Conservation (phyloP, 345 rosid genomes). For the Populus pruinosa region DNA sequence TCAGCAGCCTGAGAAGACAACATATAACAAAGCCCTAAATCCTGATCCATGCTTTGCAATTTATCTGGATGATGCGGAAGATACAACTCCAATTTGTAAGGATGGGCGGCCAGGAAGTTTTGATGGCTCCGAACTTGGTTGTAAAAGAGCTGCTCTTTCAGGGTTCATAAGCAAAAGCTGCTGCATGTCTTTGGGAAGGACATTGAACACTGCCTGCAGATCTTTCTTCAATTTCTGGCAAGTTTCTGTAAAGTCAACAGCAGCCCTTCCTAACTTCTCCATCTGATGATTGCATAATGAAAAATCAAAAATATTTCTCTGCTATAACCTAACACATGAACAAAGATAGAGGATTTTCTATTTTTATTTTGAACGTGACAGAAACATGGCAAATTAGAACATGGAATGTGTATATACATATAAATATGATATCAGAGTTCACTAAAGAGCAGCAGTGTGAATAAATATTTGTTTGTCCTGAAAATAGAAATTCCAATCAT, state of each 20-base stretch:
- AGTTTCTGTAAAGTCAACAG: slow-evolving; percentile 39
- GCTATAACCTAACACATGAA: not conserved
- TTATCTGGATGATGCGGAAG: slow-evolving; percentile 28
- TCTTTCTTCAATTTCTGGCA: slow-evolving; percentile 73
- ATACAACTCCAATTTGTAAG: slow-evolving; percentile 18
- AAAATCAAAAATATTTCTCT: slow-evolving; percentile 5
- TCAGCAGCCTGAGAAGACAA: slow-evolving; percentile 17
- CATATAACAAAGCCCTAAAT: slow-evolving; percentile 11
- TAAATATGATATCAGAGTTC: not conserved
- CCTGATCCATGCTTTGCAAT: not conserved
- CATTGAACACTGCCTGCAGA: slow-evolving; percentile 61
- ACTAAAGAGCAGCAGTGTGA: not conserved
- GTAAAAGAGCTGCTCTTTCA: slow-evolving; percentile 68
- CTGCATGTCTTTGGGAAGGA: slow-evolving; percentile 84
- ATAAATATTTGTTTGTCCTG: not conserved
- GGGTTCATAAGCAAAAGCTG: slow-evolving; percentile 86
- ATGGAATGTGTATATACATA: not conserved
- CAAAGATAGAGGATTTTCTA: not conserved
- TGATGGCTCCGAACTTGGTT: slow-evolving; percentile 25
- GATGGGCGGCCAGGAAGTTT: slow-evolving; percentile 32
- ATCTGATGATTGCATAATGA: slow-evolving; percentile 35
- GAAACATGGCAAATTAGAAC: not conserved
- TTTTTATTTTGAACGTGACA: not conserved
- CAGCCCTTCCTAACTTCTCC: slow-evolving; percentile 45
- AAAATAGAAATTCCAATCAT: not conserved